phyloP scores from a whole-genome alignment of 371 early-diverging fungal genomes.

The Apophysomyces ossiformis region DNA sequence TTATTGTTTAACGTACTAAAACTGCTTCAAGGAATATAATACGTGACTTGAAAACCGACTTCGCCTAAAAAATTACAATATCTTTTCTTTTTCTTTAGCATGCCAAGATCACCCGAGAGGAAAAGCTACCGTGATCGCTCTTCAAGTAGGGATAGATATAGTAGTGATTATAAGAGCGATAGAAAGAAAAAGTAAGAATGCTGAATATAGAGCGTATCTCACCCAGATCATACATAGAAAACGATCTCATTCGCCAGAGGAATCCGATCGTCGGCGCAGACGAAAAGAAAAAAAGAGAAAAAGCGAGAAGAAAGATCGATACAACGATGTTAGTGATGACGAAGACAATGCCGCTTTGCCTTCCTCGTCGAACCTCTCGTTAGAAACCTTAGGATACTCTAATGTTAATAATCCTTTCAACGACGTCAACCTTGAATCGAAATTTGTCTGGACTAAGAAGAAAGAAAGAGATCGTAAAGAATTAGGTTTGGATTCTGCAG shows the following conservation, averaged over 20 bases:
- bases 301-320: conserved; percentile 23
- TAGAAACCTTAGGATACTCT: conserved; percentile 60
- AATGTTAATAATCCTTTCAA: conserved; percentile 84
- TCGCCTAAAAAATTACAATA: no score
- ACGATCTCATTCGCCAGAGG: conserved; percentile 28
- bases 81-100: not conserved
- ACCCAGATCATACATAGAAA: conserved; percentile 17
- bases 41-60: no score
- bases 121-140: conserved; percentile 2
- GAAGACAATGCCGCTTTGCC: conserved; percentile 17
- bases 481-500: conserved; percentile 61
- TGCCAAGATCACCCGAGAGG: conserved; percentile 17
- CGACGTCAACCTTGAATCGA: conserved; percentile 78
- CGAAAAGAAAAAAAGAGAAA: conserved; percentile 25
- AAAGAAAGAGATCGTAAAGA: conserved; percentile 71
- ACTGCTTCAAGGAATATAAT: no score
- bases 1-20: no score
- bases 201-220: not conserved
- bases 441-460: conserved; percentile 85
- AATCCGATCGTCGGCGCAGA: conserved; percentile 9
- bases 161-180: not conserved
- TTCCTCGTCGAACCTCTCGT: conserved; percentile 26
- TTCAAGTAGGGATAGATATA: not conserved
- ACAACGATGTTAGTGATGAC: conserved; percentile 23
- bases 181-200: not conserved